Evolutionary conservation across 306 rosid genomes (phyloP).

Genomic region (Medicago ruthenica): DNA sequence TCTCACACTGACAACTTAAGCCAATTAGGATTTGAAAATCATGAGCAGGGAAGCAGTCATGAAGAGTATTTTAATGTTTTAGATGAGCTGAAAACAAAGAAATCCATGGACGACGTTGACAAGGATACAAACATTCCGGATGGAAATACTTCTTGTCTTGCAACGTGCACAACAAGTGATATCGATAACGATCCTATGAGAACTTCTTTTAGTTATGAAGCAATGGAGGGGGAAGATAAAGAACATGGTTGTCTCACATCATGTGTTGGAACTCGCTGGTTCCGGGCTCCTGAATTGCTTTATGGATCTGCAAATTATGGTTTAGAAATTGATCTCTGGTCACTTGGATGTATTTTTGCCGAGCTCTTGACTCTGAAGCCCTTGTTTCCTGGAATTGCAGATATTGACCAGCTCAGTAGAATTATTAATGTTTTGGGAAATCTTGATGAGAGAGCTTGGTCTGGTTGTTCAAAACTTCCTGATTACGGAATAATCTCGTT

Average conservation of each 20-base stretch:
- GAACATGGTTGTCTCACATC: slow-evolving; percentile 72
- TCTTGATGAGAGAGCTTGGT: slow-evolving; percentile 84
- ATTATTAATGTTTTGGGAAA: slow-evolving; percentile 81
- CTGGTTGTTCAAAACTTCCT: slow-evolving; percentile 79
- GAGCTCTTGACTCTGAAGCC: slow-evolving; percentile 83
- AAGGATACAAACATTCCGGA: slow-evolving; percentile 58
- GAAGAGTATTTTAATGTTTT: slow-evolving; percentile 73
- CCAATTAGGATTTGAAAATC: slow-evolving; percentile 48
- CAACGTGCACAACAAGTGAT: slow-evolving; percentile 84
- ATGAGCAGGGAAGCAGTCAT: slow-evolving; percentile 53
- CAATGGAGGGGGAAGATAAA: slow-evolving; percentile 58
- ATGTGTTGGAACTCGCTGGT: slow-evolving; percentile 98
- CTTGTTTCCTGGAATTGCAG: slow-evolving; percentile 85
- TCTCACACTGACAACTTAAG: slow-evolving; percentile 40
- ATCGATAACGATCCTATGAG: slow-evolving; percentile 72
- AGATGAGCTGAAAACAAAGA: slow-evolving; percentile 70
- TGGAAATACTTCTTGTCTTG: slow-evolving; percentile 82
- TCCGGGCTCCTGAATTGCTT: slow-evolving; percentile 92
- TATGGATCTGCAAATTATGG: slow-evolving; percentile 80
- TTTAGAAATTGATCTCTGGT: slow-evolving; percentile 90
- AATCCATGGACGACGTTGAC: slow-evolving; percentile 49
- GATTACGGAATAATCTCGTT: slow-evolving; percentile 81
- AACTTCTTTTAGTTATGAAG: slow-evolving; percentile 60
- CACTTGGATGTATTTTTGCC: slow-evolving; percentile 88
- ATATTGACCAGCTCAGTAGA: slow-evolving; percentile 88